Evolutionary conservation across 2,329 filamentous ascomycete species (phyloP).

Genomic region (Cladophialophora carrionii): DNA sequence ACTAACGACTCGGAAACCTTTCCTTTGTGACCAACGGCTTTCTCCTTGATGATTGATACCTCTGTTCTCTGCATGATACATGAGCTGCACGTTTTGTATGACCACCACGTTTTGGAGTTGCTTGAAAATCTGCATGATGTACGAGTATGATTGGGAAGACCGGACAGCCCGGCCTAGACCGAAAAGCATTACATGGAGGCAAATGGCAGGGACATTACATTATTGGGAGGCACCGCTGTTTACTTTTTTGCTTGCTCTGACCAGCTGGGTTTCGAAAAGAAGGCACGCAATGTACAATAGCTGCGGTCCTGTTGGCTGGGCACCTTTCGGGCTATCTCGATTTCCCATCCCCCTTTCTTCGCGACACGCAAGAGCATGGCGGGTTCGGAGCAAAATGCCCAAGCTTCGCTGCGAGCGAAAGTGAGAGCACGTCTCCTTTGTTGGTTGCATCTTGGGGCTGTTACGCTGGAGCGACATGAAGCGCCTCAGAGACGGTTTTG

Average conservation of each 20-base stretch:
- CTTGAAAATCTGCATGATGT: slow-evolving; percentile 29
- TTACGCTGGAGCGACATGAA: neutral
- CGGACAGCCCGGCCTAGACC: slow-evolving; percentile 18
- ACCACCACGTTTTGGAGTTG: slow-evolving; percentile 23
- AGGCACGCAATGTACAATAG: slow-evolving; percentile 16
- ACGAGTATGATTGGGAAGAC: slow-evolving; percentile 27
- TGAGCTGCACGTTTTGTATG: slow-evolving; percentile 30
- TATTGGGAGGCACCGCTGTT: slow-evolving; percentile 9
- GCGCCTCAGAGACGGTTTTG: neutral
- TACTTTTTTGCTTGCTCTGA: slow-evolving; percentile 4
- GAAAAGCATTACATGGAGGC: slow-evolving; percentile 22
- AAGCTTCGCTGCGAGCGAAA: slow-evolving; percentile 1
- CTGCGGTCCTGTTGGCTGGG: slow-evolving; percentile 9
- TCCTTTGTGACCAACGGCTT: slow-evolving; percentile 27
- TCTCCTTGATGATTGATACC: slow-evolving; percentile 28
- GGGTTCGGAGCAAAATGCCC: neutral
- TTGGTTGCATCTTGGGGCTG: neutral
- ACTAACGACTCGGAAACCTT: slow-evolving; percentile 19
- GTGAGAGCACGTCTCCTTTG: slow-evolving; percentile 5
- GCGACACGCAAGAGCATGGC: slow-evolving; percentile 3
- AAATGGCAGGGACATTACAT: slow-evolving; percentile 7
- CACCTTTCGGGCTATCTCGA: slow-evolving; percentile 11
- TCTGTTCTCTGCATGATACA: slow-evolving; percentile 30
- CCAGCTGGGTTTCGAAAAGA: slow-evolving; percentile 1
- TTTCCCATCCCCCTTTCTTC: slow-evolving; percentile 5